These are phyloP conservation scores for Cercospora sp. DNA, from an alignment of 2,329 filamentous ascomycete genomes.

Conservation along the genomic window DNA sequence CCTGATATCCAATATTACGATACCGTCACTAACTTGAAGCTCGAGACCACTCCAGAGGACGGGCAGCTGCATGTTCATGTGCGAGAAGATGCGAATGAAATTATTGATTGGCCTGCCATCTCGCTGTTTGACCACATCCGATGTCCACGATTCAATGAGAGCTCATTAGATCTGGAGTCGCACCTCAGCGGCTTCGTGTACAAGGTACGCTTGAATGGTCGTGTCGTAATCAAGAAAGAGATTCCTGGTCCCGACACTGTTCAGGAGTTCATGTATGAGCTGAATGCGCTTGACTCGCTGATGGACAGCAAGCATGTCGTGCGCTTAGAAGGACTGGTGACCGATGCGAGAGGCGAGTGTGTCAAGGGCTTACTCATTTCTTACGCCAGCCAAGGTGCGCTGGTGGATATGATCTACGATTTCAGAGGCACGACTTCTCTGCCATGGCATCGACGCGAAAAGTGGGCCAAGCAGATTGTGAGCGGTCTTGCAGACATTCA, in stretches of 20 bases:
- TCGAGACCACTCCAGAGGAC: conserved; percentile 81
- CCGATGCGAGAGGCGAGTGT: conserved; percentile 70
- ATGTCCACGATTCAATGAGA: conserved; percentile 64
- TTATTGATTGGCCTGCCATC: conserved; percentile 78
- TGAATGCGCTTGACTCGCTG: conserved; percentile 86
- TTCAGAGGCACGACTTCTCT: conserved; percentile 56
- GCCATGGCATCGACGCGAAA: conserved; percentile 72
- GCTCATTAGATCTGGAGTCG: conserved; percentile 77
- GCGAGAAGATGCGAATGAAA: conserved; percentile 95
- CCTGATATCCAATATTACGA: conserved; percentile 94
- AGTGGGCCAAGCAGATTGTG: conserved; percentile 90
- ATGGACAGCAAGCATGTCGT: conserved; percentile 75
- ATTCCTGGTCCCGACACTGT: conserved; percentile 94
- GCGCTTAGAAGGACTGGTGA: conserved; percentile 80
- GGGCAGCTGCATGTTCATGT: conserved; percentile 93
- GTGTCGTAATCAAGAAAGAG: conserved; percentile 89
- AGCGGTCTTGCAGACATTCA: conserved; percentile 89
- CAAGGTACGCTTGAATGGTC: conserved; percentile 72
- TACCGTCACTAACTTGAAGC: conserved; percentile 91
- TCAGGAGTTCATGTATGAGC: conserved; percentile 95
- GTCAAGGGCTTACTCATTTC: conserved; percentile 90
- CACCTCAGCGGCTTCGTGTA: conserved; percentile 98
- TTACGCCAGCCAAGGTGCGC: conserved; percentile 80
- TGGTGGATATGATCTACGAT: conserved; percentile 91
- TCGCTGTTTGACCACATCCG: conserved; percentile 72